phyloP scores from a whole-genome alignment of 1,139 yeast species.

The Sugiyamaella grinbergsii region DNA sequence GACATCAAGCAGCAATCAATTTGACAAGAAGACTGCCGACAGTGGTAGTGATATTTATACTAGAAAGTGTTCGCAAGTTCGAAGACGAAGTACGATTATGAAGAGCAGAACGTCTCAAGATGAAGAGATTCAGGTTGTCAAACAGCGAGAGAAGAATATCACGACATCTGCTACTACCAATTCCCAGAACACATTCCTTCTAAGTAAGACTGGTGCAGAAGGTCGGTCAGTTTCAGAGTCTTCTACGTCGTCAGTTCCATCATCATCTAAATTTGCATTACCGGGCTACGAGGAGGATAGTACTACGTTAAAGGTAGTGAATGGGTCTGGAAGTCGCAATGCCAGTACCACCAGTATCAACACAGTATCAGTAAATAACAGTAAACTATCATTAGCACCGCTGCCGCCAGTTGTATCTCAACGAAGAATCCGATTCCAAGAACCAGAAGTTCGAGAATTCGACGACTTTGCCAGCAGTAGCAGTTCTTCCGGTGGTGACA shows the following conservation, averaged over 20 bases:
- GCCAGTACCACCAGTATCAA: constrained; percentile 19
- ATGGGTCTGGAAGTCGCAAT: constrained; percentile 23
- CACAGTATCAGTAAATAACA: not conserved
- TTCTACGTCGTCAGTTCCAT: constrained; percentile 8
- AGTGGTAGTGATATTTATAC: constrained; percentile 30
- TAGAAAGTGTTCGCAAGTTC: constrained; percentile 33
- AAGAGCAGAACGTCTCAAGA: not conserved
- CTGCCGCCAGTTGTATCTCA: not conserved
- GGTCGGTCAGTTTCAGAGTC: not conserved
- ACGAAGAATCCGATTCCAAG: constrained; percentile 14
- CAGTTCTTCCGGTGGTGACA: not conserved
- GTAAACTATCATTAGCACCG: not conserved
- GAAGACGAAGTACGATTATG: constrained; percentile 18
- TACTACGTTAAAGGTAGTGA: constrained; percentile 34
- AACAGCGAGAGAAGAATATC: not conserved
- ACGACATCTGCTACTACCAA: no score
- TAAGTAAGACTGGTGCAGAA: not conserved
- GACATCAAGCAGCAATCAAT: constrained; percentile 1
- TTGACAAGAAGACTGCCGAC: constrained; percentile 9
- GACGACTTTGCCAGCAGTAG: constrained; percentile 11
- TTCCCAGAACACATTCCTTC: no score
- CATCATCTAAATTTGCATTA: constrained; percentile 31
- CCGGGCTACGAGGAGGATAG: constrained; percentile 34
- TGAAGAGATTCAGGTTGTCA: constrained; percentile 1
- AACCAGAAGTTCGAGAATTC: constrained; percentile 15